Evolutionary conservation across 169 alveolate species (phyloP).

Genomic region (Plasmodium sp.): DNA sequence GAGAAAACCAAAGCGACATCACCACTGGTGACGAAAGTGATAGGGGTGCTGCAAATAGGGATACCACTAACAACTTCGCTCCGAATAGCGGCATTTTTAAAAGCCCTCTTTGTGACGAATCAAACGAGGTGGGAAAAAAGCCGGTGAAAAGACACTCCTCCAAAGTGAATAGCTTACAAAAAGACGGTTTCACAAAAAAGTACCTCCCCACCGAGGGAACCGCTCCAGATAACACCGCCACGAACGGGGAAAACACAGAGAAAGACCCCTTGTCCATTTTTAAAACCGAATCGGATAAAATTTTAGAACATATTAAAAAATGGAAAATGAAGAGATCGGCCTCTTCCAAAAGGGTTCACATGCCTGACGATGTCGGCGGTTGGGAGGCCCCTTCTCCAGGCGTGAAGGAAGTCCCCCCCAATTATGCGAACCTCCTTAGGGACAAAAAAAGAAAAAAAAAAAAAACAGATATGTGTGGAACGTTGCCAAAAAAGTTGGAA

Average conservation of each 20-base stretch:
- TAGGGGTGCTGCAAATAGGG: not conserved
- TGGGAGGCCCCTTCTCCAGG: not conserved
- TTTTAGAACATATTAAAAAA: not conserved
- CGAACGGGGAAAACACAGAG: not conserved
- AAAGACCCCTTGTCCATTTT: not conserved
- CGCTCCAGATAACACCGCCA: not conserved
- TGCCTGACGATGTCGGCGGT: not conserved
- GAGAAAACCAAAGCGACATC: not conserved
- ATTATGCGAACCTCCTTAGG: not conserved
- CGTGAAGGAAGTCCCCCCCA: not conserved
- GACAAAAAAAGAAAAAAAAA: not conserved
- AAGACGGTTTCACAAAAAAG: not conserved
- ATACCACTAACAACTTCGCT: not conserved
- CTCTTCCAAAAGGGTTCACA: not conserved
- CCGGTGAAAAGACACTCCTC: not conserved
- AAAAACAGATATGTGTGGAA: not conserved
- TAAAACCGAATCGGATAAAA: not conserved
- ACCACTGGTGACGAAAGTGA: not conserved
- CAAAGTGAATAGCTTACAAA: not conserved
- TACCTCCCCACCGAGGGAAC: not conserved
- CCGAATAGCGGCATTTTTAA: not conserved
- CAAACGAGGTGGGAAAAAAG: not conserved
- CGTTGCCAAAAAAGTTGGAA: not conserved
- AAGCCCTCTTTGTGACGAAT: not conserved
- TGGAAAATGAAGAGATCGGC: not conserved